Percentiles rank a stretch among this genome's conserved stretches.
These are phyloP conservation scores for Elaeis guineensis DNA, from an alignment of 176 grass and related monocot genomes.

Conservation along the genomic window DNA sequence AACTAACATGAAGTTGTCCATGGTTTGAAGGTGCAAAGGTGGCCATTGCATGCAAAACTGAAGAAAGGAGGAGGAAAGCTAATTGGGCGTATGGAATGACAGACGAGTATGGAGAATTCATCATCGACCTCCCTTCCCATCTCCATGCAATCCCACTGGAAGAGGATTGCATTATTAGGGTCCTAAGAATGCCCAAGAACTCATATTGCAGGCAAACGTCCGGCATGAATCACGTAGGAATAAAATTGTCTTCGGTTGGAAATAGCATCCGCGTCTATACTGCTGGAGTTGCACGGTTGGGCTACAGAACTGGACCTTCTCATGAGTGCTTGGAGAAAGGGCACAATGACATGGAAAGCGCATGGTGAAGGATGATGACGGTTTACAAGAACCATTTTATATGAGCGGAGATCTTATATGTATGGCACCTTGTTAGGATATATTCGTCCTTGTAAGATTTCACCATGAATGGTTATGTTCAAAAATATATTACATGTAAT, in stretches of 20 bases:
- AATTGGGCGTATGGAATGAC: constrained; percentile 29
- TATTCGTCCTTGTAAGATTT: too few relatives aligned
- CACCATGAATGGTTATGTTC: too few relatives aligned
- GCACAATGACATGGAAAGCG: too few relatives aligned
- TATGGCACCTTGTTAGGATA: too few relatives aligned
- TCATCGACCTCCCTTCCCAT: constrained; percentile 54
- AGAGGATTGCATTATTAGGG: constrained; percentile 39
- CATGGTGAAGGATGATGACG: too few relatives aligned
- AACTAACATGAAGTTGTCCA: too few relatives aligned
- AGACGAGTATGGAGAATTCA: constrained; percentile 74
- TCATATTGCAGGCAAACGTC: constrained; percentile 7
- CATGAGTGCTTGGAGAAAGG: not conserved
- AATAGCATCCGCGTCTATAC: constrained; percentile 46
- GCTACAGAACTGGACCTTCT: constrained; percentile 7
- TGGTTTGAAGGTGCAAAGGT: constrained; percentile 44
- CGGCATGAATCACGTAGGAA: not conserved
- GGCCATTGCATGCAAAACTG: constrained; percentile 36
- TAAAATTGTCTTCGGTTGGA: constrained; percentile 25
- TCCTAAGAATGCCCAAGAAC: constrained; percentile 33
- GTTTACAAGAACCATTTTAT: too few relatives aligned
- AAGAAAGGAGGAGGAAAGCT: not conserved
- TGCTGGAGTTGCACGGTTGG: constrained; percentile 35
- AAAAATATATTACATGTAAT: too few relatives aligned
- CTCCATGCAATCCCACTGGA: constrained; percentile 74
- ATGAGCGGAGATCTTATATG: too few relatives aligned